Evolutionary conservation across 1,284 basidiomycete genomes (phyloP), one percentile per base, ranked within the genome.

Genomic region (Tilletia walkeri): DNA sequence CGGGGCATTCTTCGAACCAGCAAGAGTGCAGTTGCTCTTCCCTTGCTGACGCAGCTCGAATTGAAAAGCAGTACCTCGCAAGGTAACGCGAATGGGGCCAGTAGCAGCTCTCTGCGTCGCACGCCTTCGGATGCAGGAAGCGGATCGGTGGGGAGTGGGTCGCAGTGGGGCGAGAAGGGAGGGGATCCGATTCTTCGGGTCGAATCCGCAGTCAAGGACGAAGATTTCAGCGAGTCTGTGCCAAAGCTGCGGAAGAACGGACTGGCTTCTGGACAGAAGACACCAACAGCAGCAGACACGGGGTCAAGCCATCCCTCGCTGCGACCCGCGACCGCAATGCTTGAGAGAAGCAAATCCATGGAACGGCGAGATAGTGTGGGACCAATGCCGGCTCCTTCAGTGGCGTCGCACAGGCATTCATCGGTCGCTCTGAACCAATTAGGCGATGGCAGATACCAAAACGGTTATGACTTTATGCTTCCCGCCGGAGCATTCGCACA

Each of bases 401-500:
- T 48, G 47, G 39, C 38, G 20, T 36, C 54, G 7, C 39, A 59
- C 24, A 5, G 34, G 6, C 30, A 34, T 39, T 56, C 66, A 16
- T 54, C 54, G 16, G 34, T 36, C 7, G n/a, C 68, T 4, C 14
- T 66, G 12, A 65, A 50, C 38, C 67, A 67, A 53, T 48, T 59
- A 6, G 59, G 49, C 14, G 61, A 68, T 30, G 72, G 67, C 10
- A 67, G 54, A 10, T 70, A 53, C 14, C 53, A 34, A 39, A 47
- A 39, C 36, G 18, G 69, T 56, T 49, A 63, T 61, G 18, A 49
- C n/a, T 1, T 67, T 4, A 39, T 54, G 56, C 48, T 91, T 90
- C 90, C 91, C 0, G 85, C 86, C 1, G 87, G 90, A 20, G 87
- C 89, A 0, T 86, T 88, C 38, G 91, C 92, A 0, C 90, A 90